Conservation (phyloP, 257 asterid genomes). For the Solanum dulcamara region DNA sequence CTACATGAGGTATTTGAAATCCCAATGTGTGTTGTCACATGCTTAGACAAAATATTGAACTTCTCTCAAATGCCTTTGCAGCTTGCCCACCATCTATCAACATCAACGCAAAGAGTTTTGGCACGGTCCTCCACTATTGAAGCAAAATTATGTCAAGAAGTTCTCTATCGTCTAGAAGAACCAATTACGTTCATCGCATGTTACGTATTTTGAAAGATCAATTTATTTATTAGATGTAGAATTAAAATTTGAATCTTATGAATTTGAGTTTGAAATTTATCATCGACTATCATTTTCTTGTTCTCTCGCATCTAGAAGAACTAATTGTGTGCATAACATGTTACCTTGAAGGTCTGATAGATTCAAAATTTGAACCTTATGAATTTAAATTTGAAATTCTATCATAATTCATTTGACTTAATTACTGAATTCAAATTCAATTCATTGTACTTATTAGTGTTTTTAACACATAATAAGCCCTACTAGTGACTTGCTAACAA, state of each 20-base stretch:
- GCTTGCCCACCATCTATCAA: neutral
- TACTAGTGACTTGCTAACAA: too few relatives aligned
- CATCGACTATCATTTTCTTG: too few relatives aligned
- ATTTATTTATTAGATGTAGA: too few relatives aligned
- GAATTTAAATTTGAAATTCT: neutral
- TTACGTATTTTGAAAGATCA: too few relatives aligned
- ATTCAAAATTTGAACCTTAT: neutral
- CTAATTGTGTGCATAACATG: neutral
- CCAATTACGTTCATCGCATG: neutral
- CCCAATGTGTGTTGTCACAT: neutral
- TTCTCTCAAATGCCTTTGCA: neutral
- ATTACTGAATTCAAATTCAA: neutral
- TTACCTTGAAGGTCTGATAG: neutral
- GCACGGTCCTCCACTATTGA: neutral
- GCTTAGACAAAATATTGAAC: too few relatives aligned
- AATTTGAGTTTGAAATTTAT: too few relatives aligned
- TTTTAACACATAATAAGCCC: too few relatives aligned
- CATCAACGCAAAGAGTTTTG: neutral
- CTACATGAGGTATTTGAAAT: neutral
- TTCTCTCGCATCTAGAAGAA: neutral
- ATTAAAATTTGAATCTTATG: too few relatives aligned
- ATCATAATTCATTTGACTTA: neutral
- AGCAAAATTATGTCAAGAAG: neutral
- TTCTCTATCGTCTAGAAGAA: neutral
- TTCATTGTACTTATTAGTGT: too few relatives aligned